Evolutionary conservation across 441 rosid genomes (phyloP).

Genomic region (Omphalea diandra): DNA sequence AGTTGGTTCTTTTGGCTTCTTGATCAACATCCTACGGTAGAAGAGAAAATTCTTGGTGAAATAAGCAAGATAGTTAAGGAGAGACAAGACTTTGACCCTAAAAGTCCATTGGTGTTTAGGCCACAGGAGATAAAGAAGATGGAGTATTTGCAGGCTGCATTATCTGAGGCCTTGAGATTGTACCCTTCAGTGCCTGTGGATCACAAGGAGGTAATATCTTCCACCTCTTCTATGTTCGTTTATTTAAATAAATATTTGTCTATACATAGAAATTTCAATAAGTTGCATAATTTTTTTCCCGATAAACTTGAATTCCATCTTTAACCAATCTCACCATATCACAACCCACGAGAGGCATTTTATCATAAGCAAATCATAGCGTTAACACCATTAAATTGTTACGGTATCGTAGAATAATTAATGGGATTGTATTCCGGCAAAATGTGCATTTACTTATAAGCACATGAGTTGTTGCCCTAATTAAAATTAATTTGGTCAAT

Average conservation of each 20-base stretch:
- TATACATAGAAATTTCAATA: too few relatives aligned
- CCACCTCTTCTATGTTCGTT: background rate
- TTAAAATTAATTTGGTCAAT: conserved; percentile 5
- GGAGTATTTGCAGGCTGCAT: conserved; percentile 91
- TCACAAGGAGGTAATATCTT: conserved; percentile 77
- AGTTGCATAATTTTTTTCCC: background rate
- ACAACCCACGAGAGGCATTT: too few relatives aligned
- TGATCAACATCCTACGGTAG: conserved; percentile 56
- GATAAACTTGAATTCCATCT: too few relatives aligned
- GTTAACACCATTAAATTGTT: too few relatives aligned
- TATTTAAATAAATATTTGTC: too few relatives aligned
- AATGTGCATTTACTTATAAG: too few relatives aligned
- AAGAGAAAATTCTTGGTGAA: conserved; percentile 58
- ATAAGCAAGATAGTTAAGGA: conserved; percentile 46
- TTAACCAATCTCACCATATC: too few relatives aligned
- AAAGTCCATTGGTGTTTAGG: conserved; percentile 42
- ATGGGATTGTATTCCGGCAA: too few relatives aligned
- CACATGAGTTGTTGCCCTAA: too few relatives aligned
- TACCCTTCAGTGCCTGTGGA: conserved; percentile 96
- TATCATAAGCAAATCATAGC: too few relatives aligned
- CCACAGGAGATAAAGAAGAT: conserved; percentile 91
- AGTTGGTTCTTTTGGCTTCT: conserved; percentile 97
- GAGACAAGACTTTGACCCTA: conserved; percentile 31
- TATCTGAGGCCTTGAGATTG: conserved; percentile 84
- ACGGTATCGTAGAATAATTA: too few relatives aligned